Percentiles rank a stretch among this genome's conserved stretches.
Conservation (phyloP, 345 rosid species). For the Carallia brachiata region DNA sequence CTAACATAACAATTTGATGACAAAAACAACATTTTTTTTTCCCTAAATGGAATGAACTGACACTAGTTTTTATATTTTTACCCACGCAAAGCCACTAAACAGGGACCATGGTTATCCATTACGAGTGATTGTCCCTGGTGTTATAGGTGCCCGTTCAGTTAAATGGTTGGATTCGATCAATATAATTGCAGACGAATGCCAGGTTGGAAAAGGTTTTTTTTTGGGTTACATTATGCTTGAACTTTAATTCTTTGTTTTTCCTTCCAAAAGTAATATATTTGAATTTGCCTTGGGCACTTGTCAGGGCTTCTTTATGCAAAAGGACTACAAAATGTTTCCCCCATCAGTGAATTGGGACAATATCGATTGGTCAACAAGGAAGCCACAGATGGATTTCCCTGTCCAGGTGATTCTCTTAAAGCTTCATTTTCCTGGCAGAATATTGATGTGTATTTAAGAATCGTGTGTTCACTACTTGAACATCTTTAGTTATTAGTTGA, state of each 20-base stretch:
- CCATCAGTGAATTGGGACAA: conserved; percentile 94
- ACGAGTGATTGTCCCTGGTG: conserved; percentile 91
- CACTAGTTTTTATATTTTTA: conserved; percentile 3
- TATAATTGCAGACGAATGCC: conserved; percentile 77
- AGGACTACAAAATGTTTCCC: conserved; percentile 98
- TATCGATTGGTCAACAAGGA: conserved; percentile 81
- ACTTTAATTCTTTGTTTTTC: neutral
- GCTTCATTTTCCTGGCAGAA: neutral
- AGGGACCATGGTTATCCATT: conserved; percentile 94
- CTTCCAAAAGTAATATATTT: neutral
- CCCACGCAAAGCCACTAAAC: conserved; percentile 61
- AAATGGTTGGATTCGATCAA: conserved; percentile 92
- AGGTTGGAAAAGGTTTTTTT: conserved; percentile 42
- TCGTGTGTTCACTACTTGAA: no score
- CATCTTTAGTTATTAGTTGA: no score
- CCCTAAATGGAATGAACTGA: conserved; percentile 3
- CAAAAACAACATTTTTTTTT: no score
- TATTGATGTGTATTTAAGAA: no score
- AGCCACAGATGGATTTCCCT: conserved; percentile 97
- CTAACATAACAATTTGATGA: no score
- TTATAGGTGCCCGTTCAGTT: conserved; percentile 97
- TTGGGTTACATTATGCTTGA: neutral
- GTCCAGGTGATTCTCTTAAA: conserved; percentile 64
- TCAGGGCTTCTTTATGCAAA: conserved; percentile 98
- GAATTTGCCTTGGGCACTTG: conserved; percentile 10